These are phyloP conservation scores for Neoboletus brunneissimus DNA, from an alignment of 768 basidiomycete species.

Conservation along the genomic window DNA sequence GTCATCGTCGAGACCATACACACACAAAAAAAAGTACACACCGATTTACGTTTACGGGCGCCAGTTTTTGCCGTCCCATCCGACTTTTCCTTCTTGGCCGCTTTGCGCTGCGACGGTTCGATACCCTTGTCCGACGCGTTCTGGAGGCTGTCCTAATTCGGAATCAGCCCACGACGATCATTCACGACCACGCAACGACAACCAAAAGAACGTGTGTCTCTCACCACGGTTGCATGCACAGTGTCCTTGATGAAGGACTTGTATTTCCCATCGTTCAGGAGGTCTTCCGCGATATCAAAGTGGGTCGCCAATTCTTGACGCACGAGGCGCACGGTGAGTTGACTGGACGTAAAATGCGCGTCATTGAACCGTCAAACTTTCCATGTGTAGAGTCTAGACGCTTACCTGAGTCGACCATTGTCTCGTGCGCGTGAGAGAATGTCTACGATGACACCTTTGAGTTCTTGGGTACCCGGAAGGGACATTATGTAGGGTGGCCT, in stretches of 20 bases:
- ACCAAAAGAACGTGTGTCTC: neutral
- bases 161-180: neutral
- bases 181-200: neutral
- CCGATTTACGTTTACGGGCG: constrained; percentile 13
- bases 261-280: constrained; percentile 43
- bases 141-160: constrained; percentile 8
- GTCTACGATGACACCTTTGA: constrained; percentile 20
- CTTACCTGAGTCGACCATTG: constrained; percentile 22
- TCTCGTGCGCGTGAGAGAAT: constrained; percentile 23
- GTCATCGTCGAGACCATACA: neutral
- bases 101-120: neutral
- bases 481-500: constrained; percentile 1
- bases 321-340: constrained; percentile 48
- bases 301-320: constrained; percentile 48
- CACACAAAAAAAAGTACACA: constrained; percentile 1
- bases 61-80: neutral
- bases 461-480: constrained; percentile 13
- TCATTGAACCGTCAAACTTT: neutral
- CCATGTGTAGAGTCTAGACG: neutral
- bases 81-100: constrained; percentile 11
- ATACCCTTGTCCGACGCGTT: constrained; percentile 2
- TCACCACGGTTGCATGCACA: constrained; percentile 17
- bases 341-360: constrained; percentile 10
- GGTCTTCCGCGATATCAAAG: constrained; percentile 43
- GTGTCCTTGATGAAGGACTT: constrained; percentile 44